Evolutionary conservation across 208 protist genomes (phyloP), one percentile per base, ranked within the genome.

Genomic region (Leishmania amazonensis): DNA sequence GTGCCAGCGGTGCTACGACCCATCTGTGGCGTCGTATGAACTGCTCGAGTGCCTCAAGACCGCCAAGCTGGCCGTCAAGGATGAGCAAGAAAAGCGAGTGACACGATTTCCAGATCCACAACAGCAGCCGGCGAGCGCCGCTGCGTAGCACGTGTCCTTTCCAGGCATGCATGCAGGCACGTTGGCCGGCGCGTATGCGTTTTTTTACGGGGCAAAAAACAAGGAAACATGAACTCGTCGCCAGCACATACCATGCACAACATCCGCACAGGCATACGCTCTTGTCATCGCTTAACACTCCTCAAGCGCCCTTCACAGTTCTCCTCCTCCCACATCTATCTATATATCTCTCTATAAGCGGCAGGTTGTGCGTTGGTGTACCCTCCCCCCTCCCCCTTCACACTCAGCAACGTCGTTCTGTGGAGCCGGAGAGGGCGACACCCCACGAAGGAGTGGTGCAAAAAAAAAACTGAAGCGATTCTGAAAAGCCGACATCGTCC

Each of bases 1-100:
- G n/a, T 97, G 93, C 82, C 75, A 95, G 83, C 84, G 91, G 19
- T 94, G 91, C 88, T 93, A 91, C 81, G 93, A 97, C 80, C 91
- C 94, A 0, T 89, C 86, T 38, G 94, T 96, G 51, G 94, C 94
- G 19, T 95, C 94, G 11, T 91, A 95, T 76, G 94, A 97, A 84
- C 85, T 97, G 65, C 89, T 87, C 80, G 93, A 97, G 83, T 95
- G 91, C 65, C 76, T 97, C 38, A 88, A 90, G 42, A 97, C 93
- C 19, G 93, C 93, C 1, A 81, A 89, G 35, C 75, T 84, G 57
- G 91, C 91, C 11, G 76, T 95, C 31, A 62, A 86, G 28, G 88
- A 85, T 31, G 89, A 93, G 62, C 87, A 88, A 75, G 81, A 88
- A 9, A 84, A 88, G 49, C 75, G 74, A 24, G 74, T 77, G 38